phyloP scores from a whole-genome alignment of 2,329 filamentous ascomycete genomes.

The Talaromyces sp. region DNA sequence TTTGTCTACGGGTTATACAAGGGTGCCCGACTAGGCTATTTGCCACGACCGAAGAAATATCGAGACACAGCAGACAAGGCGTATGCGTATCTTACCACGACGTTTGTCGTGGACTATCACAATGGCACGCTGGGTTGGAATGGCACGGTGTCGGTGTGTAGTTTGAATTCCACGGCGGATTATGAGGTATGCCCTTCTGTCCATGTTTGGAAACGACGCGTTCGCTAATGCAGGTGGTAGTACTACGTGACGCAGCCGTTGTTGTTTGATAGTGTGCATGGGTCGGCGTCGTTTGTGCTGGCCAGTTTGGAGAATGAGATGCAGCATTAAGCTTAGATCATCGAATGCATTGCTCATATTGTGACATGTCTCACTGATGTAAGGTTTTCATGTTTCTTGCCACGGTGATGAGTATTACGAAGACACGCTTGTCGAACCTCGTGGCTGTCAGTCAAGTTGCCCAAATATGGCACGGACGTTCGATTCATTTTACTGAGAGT shows the following conservation, averaged over 20 bases:
- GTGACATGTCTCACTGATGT: background rate
- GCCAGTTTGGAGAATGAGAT: conserved; percentile 29
- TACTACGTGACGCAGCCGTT: conserved; percentile 28
- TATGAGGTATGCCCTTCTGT: conserved; percentile 42
- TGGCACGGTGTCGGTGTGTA: conserved; percentile 53
- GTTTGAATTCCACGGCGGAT: conserved; percentile 47
- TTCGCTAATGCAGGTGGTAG: conserved; percentile 18
- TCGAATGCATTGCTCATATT: background rate
- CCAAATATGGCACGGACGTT: background rate
- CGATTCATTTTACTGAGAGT: background rate
- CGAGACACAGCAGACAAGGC: conserved; percentile 41
- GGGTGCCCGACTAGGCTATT: conserved; percentile 39
- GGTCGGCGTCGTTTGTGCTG: conserved; percentile 26
- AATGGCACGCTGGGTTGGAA: conserved; percentile 51
- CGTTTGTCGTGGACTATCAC: conserved; percentile 47
- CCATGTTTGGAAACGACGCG: background rate
- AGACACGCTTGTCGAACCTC: background rate
- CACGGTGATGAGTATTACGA: background rate
- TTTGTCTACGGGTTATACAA: conserved; percentile 54
- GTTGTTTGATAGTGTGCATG: conserved; percentile 27
- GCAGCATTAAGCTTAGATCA: background rate
- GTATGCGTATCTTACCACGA: conserved; percentile 43
- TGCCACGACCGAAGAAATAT: conserved; percentile 34
- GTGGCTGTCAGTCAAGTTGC: background rate
- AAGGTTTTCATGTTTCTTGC: background rate